A percentile compares a stretch with the other conserved stretches of the same genome.
phyloP scores from a whole-genome alignment of 805 yeast genomes.

The Candida coquimbonensis region DNA sequence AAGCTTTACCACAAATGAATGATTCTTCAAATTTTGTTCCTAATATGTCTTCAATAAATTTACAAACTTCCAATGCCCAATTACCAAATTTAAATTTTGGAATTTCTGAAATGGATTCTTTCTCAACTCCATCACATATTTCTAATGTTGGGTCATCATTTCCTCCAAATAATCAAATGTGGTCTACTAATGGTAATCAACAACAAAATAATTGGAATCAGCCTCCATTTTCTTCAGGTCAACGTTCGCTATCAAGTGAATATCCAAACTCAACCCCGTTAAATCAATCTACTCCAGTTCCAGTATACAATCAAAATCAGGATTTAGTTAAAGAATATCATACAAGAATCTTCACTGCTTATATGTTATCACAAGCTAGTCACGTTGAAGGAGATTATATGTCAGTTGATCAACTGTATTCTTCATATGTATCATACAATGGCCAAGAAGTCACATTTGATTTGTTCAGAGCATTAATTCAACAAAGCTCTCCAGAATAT shows the following conservation, averaged over 20 bases:
- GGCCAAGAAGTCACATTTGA: conserved; percentile 1
- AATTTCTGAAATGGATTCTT: no score
- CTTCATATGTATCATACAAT: conserved; percentile 3
- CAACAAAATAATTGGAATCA: not conserved
- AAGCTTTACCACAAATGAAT: not conserved
- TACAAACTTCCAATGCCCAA: not conserved
- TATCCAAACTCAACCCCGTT: not conserved
- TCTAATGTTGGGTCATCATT: no score
- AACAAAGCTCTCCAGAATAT: conserved; percentile 8
- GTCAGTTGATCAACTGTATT: conserved; percentile 3
- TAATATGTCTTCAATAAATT: not conserved
- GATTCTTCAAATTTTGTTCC: not conserved
- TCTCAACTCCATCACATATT: no score
- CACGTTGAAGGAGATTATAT: conserved; percentile 9
- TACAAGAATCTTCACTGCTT: conserved; percentile 7
- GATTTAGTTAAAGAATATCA: conserved; percentile 8
- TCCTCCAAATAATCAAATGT: no score
- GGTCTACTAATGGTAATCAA: no score
- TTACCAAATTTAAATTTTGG: no score
- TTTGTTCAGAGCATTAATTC: conserved; percentile 11
- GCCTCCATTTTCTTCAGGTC: not conserved
- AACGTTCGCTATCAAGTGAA: not conserved
- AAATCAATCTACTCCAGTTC: not conserved
- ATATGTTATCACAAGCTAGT: conserved; percentile 1
- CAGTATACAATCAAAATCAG: not conserved